These are phyloP conservation scores for Zygosaccharomyces sapae DNA, from an alignment of 1,139 yeast genomes.

Conservation along the genomic window DNA sequence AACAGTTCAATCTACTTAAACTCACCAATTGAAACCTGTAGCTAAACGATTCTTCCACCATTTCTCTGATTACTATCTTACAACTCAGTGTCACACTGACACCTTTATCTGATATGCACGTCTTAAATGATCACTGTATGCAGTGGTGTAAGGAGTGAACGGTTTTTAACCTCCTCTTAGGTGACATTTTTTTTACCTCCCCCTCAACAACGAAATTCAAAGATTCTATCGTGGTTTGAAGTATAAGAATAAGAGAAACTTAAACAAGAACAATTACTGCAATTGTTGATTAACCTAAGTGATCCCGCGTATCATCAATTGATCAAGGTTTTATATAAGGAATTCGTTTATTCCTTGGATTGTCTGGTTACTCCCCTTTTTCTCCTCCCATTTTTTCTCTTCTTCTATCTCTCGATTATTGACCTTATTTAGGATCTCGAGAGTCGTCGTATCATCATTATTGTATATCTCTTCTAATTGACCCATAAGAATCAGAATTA, in stretches of 20 bases:
- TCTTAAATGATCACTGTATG: not conserved
- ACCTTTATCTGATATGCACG: not conserved
- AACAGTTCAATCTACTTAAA: too few relatives aligned
- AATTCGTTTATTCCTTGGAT: not conserved
- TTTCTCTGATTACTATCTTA: too few relatives aligned
- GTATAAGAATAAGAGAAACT: slow-evolving; percentile 1
- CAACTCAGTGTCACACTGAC: too few relatives aligned
- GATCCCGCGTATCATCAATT: not conserved
- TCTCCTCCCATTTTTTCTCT: too few relatives aligned
- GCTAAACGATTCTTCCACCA: too few relatives aligned
- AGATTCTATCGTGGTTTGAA: slow-evolving; percentile 3
- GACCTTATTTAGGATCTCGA: not conserved
- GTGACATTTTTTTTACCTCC: slow-evolving; percentile 3
- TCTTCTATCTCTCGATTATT: not conserved
- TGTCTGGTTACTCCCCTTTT: not conserved
- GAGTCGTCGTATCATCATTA: not conserved
- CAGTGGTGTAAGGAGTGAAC: slow-evolving; percentile 5
- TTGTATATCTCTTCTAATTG: not conserved
- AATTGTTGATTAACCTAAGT: not conserved
- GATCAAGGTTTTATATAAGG: not conserved
- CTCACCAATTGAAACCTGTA: too few relatives aligned
- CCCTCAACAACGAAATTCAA: slow-evolving; percentile 12
- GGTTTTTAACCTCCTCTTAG: slow-evolving; percentile 14
- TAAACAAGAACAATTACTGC: not conserved
- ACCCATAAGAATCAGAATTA: not conserved